A percentile compares a stretch with the other conserved stretches of the same genome.
phyloP scores from a whole-genome alignment of 164 flowering plant species.

The Piper longum region DNA sequence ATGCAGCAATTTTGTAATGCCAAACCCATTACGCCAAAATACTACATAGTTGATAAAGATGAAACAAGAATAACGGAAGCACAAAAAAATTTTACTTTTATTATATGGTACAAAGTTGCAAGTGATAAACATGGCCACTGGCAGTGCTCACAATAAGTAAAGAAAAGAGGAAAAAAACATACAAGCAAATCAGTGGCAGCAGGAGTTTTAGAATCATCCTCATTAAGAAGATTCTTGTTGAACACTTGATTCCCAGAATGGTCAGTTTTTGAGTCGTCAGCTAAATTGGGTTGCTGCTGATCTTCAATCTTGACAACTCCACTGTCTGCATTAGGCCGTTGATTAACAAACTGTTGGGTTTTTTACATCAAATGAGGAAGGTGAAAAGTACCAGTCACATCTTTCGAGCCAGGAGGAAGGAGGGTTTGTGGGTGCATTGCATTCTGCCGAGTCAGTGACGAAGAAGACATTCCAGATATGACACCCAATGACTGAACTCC shows the following conservation, averaged over 20 bases:
- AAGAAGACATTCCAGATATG: slow-evolving; percentile 31
- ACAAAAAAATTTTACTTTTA: too few relatives aligned
- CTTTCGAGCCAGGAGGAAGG: slow-evolving; percentile 31
- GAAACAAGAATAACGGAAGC: too few relatives aligned
- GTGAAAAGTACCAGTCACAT: slow-evolving; percentile 35
- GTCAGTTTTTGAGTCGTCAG: slow-evolving; percentile 49
- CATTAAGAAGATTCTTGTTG: slow-evolving; percentile 38
- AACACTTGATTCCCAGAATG: slow-evolving; percentile 32
- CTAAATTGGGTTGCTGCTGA: slow-evolving; percentile 36
- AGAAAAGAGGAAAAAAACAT: slow-evolving; percentile 13
- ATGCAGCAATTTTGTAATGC: not conserved
- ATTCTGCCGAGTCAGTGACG: slow-evolving; percentile 41
- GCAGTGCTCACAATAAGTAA: not conserved
- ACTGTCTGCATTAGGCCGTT: slow-evolving; percentile 27
- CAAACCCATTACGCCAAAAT: not conserved
- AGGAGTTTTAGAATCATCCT: slow-evolving; percentile 59
- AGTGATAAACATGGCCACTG: not conserved
- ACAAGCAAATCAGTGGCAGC: slow-evolving; percentile 44
- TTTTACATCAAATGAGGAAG: not conserved
- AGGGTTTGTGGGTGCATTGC: slow-evolving; percentile 39
- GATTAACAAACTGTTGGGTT: too few relatives aligned
- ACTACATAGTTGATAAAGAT: too few relatives aligned
- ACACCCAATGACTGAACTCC: slow-evolving; percentile 56
- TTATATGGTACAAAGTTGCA: not conserved
- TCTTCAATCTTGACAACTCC: slow-evolving; percentile 41